Base-by-base conservation (phyloP, 2,329 filamentous ascomycete species). In the Ascochyta fabae region DNA sequence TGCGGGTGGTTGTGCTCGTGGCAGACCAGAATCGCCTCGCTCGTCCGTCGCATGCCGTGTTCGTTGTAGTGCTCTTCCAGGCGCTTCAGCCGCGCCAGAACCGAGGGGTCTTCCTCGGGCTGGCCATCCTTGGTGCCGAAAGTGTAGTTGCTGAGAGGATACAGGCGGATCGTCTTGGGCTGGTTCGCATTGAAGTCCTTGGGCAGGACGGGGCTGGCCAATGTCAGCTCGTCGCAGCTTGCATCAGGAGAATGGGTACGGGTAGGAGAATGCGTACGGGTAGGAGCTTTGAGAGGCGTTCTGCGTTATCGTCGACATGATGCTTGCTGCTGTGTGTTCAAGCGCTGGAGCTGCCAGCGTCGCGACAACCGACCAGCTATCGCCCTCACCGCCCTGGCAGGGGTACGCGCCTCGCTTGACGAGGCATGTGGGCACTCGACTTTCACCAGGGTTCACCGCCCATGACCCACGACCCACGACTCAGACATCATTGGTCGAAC, bases 1-100 rank as follows among this genome's bases (percentile, higher is more conserved):
- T 99, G 95, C 13, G 95, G 95, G 77, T 98, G 95, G 79, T 97
- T 98, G 82, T 98, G 94, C 79, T 99, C 95, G 77, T 99, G 95
- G 80, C 95, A 99, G 66, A 99, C 92, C 43, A 99, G 85, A 67
- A 99, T 92, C 68, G 93, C 95, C 80, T 99, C 95, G 77, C 94
- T 97, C 16, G 95, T 98, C 52, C 95, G 88, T 54, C 95, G 89
- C 95, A 99, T 99, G 71, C 95, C 95, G 81, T 98, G 88, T 61
- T 88, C 84, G 27, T 86, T 83, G 76, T 96, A 99, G 79, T 99
- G 93, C 75, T 98, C 93, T 76, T 98, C 92, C n/a, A 99, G 84
- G 8, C 95, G 88, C 80, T 94, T 93, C 63, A 99, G 82, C 2
- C 95, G 90, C 53, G 95, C 93, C 53, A 96, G 86, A 2, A 99